Conservation (phyloP, 139 green algal genomes). For the Nannochloris sp. region DNA sequence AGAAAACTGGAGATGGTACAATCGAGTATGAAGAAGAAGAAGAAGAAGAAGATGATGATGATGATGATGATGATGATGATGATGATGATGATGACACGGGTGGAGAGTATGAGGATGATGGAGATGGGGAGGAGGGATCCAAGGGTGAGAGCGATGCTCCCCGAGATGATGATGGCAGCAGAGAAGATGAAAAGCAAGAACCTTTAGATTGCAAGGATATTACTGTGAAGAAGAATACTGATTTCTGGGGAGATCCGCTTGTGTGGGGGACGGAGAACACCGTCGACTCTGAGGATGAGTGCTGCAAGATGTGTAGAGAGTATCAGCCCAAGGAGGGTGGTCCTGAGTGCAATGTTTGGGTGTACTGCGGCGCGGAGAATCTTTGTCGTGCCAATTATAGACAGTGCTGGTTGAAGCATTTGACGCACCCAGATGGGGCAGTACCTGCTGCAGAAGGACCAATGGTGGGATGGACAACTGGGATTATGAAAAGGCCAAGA, state of each 20-base stretch:
- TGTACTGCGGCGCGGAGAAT: constrained; percentile 60
- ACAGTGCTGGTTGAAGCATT: constrained; percentile 85
- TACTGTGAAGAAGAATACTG: neutral
- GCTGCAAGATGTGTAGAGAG: constrained; percentile 46
- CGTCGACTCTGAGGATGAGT: constrained; percentile 34
- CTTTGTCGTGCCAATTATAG: constrained; percentile 35
- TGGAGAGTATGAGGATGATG: neutral
- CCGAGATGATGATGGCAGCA: neutral
- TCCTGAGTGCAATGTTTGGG: constrained; percentile 74
- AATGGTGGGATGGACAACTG: constrained; percentile 63
- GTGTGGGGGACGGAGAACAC: constrained; percentile 48
- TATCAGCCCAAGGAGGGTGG: constrained; percentile 34
- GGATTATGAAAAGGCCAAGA: constrained; percentile 32
- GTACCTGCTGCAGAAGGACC: constrained; percentile 43
- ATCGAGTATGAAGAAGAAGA: neutral
- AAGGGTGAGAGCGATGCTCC: neutral
- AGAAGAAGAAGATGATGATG: neutral
- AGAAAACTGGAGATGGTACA: neutral
- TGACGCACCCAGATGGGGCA: constrained; percentile 55
- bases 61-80: constrained; percentile 4
- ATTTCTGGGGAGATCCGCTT: constrained; percentile 69
- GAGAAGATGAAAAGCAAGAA: neutral
- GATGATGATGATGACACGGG: neutral
- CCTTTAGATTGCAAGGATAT: constrained; percentile 3
- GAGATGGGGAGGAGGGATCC: neutral